Conservation (phyloP, 148 eudicot genomes). For the Cornus florida region DNA sequence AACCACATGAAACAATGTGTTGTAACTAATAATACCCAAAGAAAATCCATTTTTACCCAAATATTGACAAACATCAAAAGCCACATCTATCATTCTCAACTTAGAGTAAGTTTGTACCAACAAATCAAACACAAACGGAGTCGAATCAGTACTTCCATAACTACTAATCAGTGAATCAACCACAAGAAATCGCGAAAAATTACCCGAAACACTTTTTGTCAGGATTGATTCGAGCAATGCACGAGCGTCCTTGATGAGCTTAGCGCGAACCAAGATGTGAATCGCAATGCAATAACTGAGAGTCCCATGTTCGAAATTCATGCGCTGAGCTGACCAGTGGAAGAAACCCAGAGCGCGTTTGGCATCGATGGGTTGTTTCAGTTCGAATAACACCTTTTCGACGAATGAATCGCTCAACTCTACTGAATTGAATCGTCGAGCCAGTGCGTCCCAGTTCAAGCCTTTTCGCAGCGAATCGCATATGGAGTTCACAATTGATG, state of each 20-base stretch:
- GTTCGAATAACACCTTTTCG: slow-evolving; percentile 54
- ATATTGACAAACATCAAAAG: slow-evolving; percentile 55
- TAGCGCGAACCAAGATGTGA: slow-evolving; percentile 58
- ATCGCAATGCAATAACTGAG: slow-evolving; percentile 54
- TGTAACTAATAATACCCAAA: slow-evolving; percentile 57
- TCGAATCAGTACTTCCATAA: slow-evolving; percentile 41
- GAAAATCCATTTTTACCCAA: slow-evolving; percentile 66
- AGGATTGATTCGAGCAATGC: slow-evolving; percentile 68
- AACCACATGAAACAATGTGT: slow-evolving; percentile 59
- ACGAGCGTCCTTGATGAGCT: slow-evolving; percentile 60
- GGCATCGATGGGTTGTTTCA: slow-evolving; percentile 68
- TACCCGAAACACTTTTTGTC: slow-evolving; percentile 14
- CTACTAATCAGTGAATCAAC: slow-evolving; percentile 54
- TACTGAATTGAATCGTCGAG: slow-evolving; percentile 34
- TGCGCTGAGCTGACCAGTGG: slow-evolving; percentile 70
- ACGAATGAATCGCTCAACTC: slow-evolving; percentile 34
- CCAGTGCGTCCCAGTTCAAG: slow-evolving; percentile 54
- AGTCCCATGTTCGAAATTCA: slow-evolving; percentile 41
- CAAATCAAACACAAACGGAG: slow-evolving; percentile 77
- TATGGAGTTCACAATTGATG: slow-evolving; percentile 33
- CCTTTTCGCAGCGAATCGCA: slow-evolving; percentile 59
- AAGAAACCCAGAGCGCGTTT: slow-evolving; percentile 71
- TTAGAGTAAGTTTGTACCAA: slow-evolving; percentile 76
- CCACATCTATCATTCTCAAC: slow-evolving; percentile 55
- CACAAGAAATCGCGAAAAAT: slow-evolving; percentile 25